Evolutionary conservation across 306 rosid species (phyloP).

Genomic region (Medicago truncatula): MtrunA17r5.0-ANR NC_053042.1:567501-568000

Average conservation of each 20-base stretch:
- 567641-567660: background rate
- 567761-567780: background rate
- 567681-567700: too few species aligned
- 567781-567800: constrained; percentile 34
- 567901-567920: background rate
- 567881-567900: constrained; percentile 78
- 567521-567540: constrained; percentile 81
- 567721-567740: background rate
- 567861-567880: constrained; percentile 76
- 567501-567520: constrained; percentile 80
- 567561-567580: constrained; percentile 35
- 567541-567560: constrained; percentile 26
- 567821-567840: constrained; percentile 67
- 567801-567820: constrained; percentile 71
- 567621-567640: too few species aligned
- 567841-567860: constrained; percentile 75
- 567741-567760: constrained; percentile 17
- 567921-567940: constrained; percentile 20
- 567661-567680: background rate
- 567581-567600: background rate
- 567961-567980: background rate
- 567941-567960: background rate
- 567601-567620: background rate
- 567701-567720: too few species aligned
- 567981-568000: constrained; percentile 43